Base-by-base conservation (phyloP, 2,329 filamentous ascomycete species). In the Sporothrix brasiliensis region DNA sequence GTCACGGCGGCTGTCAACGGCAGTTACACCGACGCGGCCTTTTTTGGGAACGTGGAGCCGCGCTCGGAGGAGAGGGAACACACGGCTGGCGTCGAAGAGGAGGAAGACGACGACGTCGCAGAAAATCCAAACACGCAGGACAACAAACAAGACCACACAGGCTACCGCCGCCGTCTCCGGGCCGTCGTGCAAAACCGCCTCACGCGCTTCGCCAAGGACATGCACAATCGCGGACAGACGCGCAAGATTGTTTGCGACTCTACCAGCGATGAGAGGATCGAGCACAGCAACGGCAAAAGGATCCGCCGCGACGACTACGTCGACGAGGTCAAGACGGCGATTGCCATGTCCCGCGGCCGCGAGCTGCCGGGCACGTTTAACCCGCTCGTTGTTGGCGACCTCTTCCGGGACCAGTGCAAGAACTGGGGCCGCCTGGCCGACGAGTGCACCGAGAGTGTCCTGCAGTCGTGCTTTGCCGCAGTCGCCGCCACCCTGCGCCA, bases 181-280 rank as follows among this genome's bases (percentile, higher is more conserved):
- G 86, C 87, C 0, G 79, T 85, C 0, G 78, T 88, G 1, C 86
- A 88, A 68, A 82, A 85, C 49, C 76, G 82, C 1, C 83, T 85
- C 60, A 70, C 77, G 0, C 76, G 79, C 0, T 90, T 89, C 72
- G 79, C 83, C 0, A 73, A 79, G 0, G 69, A 78, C 1, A 84
- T 89, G 77, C 74, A 75, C 0, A 61, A 74, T 0, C 70, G 75
- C 0, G 86, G 87, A 0, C 81, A 84, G 67, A 78, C 76, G 19
- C 79, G 77, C 24, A 67, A 75, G 1, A 79, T 84, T 56, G 54
- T 76, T 7, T 74, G 76, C 10, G 74, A 73, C 19, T 66, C 66
- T 21, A 4, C 24, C 11, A 21, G 16, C 2, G 19, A 39, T 4
- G 30, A 11, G 6, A 49, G 50, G 13, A 44, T 19, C 16, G 0